These are phyloP conservation scores for Anacardium occidentale DNA, from an alignment of 345 rosid genomes.

Conservation along the genomic window DNA sequence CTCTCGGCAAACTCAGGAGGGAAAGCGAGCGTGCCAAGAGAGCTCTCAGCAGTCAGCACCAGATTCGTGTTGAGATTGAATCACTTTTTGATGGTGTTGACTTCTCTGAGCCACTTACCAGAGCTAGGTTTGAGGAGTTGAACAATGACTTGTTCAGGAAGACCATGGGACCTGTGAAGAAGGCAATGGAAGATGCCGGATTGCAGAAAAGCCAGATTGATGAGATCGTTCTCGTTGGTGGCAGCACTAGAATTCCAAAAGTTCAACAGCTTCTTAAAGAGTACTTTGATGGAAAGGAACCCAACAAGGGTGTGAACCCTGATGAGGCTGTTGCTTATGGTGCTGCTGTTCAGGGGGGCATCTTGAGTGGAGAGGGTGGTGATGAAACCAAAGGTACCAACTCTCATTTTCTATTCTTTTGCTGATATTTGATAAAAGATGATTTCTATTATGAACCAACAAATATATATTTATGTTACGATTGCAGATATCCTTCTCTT, in stretches of 20 bases:
- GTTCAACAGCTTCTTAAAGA: constrained; percentile 34
- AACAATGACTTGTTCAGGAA: constrained; percentile 31
- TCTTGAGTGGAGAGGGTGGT: constrained; percentile 34
- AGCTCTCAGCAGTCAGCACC: constrained; percentile 30
- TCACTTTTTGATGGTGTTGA: constrained; percentile 31
- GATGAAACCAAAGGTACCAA: constrained; percentile 24
- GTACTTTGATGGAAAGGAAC: constrained; percentile 27
- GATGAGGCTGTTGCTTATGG: constrained; percentile 38
- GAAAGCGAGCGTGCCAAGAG: constrained; percentile 34
- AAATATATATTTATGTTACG: neutral
- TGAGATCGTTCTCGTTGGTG: constrained; percentile 35
- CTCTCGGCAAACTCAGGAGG: constrained; percentile 34
- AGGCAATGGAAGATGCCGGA: constrained; percentile 32
- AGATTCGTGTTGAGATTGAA: constrained; percentile 29
- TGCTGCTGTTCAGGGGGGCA: constrained; percentile 32
- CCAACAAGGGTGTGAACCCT: constrained; percentile 26
- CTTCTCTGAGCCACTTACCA: constrained; percentile 31
- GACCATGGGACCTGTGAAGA: constrained; percentile 33
- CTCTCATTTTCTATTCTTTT: neutral
- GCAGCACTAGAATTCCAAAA: constrained; percentile 35
- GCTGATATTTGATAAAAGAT: neutral
- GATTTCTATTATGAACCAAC: neutral
- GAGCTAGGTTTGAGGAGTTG: constrained; percentile 17
- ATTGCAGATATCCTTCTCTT: constrained; percentile 84
- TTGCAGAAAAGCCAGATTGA: constrained; percentile 25